Evolutionary conservation across 2,329 filamentous ascomycete species (phyloP), one percentile per base, ranked within the genome.

Genomic region (Raffaelea ambrosiae): DNA sequence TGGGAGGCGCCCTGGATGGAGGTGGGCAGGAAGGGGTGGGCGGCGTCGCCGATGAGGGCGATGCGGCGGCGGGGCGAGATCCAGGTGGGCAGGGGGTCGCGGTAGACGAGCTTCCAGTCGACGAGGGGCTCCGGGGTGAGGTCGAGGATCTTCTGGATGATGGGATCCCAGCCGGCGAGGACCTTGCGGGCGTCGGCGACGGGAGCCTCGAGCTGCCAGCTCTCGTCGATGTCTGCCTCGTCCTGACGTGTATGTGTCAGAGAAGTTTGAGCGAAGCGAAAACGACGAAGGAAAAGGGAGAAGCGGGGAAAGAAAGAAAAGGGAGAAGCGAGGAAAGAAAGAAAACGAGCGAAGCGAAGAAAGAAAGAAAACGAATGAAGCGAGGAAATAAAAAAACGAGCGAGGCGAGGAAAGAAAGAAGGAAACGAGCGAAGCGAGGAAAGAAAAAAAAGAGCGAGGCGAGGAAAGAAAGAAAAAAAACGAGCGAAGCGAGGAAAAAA

Each of bases 11-110:
- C 71, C 54, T 73, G 69, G 16, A 70, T 69, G 4, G 66, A 68
- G 0, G 71, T 71, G 0, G 72, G 72, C 14, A 74, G 61, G 55
- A 73, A 71, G 3, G 70, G 64, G 54, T 76, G 73, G 10, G 73
- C 72, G 2, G 71, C 65, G 54, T 76, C 72, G 8, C 73, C 73
- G 23, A 76, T 66, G 3, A 74, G 57, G 4, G 62, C 62, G 43
- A 72, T 68, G 10, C 69, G 62, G 16, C 63, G 61, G 3, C 58
- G 56, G 3, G 64, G 59, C 3, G 66, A 69, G 44, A 69, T 59
- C 63, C 69, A 72, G 0, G 64, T 68, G 7, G 66, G 66, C 40
- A 63, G 47, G 2, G 68, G 69, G 46, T 71, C 68, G 19, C 70
- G 63, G 52, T 67, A 70, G 3, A 73, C 66, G 13, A 72, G 60